These are phyloP conservation scores for Ceratocystis smalleyi DNA, from an alignment of 2,329 filamentous ascomycete species.

Conservation along the genomic window DNA sequence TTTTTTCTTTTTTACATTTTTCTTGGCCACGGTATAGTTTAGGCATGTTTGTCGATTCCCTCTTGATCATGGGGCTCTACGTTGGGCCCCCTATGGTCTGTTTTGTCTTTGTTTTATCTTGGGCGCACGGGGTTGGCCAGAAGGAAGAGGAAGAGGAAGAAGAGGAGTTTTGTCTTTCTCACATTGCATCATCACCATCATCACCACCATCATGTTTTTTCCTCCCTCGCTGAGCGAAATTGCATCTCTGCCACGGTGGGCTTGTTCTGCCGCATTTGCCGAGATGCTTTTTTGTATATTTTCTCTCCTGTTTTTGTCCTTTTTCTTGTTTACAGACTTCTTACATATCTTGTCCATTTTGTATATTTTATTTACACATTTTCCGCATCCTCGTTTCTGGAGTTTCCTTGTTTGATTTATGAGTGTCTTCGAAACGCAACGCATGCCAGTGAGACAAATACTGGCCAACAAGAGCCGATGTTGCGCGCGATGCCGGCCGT, in stretches of 20 bases:
- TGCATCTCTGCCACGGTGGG: not conserved
- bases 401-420: too few relatives aligned
- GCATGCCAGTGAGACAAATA: too few relatives aligned
- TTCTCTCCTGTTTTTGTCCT: not conserved
- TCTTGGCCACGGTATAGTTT: not conserved
- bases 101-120: not conserved
- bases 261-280: not conserved
- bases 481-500: not conserved
- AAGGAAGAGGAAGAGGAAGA: not conserved
- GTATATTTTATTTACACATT: constrained; percentile 8
- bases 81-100: not conserved
- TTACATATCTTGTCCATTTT: constrained; percentile 3
- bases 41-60: not conserved
- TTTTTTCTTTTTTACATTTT: not conserved
- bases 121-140: not conserved
- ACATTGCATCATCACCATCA: constrained; percentile 7
- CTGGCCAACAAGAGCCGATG: too few relatives aligned
- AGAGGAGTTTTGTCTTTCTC: not conserved
- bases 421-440: too few relatives aligned
- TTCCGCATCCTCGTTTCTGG: not conserved
- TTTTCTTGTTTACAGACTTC: not conserved
- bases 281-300: constrained; percentile 3
- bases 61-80: not conserved
- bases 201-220: constrained; percentile 3
- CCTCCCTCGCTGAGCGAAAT: constrained; percentile 2